These are phyloP conservation scores for Inosperma sp. DNA, from an alignment of 768 basidiomycete genomes.

Conservation along the genomic window DNA sequence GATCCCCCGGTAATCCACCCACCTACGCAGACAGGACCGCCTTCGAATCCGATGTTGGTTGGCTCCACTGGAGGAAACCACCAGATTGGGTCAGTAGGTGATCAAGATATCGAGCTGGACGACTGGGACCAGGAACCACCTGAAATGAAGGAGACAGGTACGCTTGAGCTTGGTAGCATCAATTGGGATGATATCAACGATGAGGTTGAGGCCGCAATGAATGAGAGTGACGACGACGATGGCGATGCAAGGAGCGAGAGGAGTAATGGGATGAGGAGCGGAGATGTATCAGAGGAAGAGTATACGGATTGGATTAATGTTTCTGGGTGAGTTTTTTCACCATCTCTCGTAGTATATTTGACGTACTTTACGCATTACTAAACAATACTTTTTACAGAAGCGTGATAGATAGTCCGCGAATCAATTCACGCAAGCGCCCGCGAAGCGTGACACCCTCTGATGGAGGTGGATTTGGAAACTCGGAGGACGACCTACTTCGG, in stretches of 20 bases:
- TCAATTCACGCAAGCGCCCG: conserved; percentile 57
- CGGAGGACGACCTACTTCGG: conserved; percentile 42
- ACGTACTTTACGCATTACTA: neutral
- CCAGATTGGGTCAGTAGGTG: conserved; percentile 55
- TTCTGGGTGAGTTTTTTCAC: conserved; percentile 22
- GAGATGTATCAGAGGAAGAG: conserved; percentile 58
- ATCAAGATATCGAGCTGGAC: conserved; percentile 61
- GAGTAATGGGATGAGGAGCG: conserved; percentile 44
- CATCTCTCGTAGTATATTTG: neutral
- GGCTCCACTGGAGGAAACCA: no score
- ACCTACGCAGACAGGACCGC: conserved; percentile 23
- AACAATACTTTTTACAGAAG: conserved; percentile 24
- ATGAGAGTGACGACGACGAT: conserved; percentile 66
- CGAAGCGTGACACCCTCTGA: conserved; percentile 72
- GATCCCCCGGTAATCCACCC: conserved; percentile 38
- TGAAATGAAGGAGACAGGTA: conserved; percentile 26
- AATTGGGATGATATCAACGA: conserved; percentile 82
- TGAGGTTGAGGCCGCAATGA: conserved; percentile 85
- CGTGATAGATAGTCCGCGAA: conserved; percentile 37
- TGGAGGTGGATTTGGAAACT: conserved; percentile 34
- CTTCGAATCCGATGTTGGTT: conserved; percentile 36
- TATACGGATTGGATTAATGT: conserved; percentile 48
- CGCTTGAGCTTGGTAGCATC: conserved; percentile 55
- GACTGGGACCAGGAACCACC: conserved; percentile 53
- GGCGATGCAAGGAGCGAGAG: conserved; percentile 33